Conservation (phyloP, 208 protist genomes). For the Trypanosoma boissoni region DNA sequence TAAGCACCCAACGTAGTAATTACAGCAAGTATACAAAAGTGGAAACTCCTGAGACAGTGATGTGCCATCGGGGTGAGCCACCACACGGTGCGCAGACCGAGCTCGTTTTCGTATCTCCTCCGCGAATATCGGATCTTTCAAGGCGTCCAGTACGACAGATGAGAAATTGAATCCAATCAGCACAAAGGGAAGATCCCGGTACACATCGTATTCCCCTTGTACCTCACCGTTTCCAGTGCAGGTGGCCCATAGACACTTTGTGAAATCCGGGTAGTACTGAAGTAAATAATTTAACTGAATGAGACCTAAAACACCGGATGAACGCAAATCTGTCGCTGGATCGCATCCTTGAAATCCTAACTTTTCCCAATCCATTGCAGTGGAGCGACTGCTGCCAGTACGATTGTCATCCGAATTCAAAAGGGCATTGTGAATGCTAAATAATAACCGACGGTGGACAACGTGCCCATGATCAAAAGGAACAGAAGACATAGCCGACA, state of each 20-base stretch:
- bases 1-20: slow-evolving; percentile 40
- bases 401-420: neutral
- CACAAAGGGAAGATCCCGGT: slow-evolving; percentile 68
- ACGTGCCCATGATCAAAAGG: slow-evolving; percentile 30
- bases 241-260: slow-evolving; percentile 43
- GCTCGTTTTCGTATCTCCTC: slow-evolving; percentile 5
- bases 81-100: neutral
- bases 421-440: slow-evolving; percentile 53
- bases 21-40: slow-evolving; percentile 27
- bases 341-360: slow-evolving; percentile 81
- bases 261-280: slow-evolving; percentile 59
- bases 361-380: slow-evolving; percentile 46
- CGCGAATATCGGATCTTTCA: slow-evolving; percentile 10
- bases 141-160: slow-evolving; percentile 42
- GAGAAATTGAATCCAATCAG: slow-evolving; percentile 77
- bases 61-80: neutral
- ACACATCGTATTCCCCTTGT: slow-evolving; percentile 1
- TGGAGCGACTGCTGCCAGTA: slow-evolving; percentile 11
- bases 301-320: slow-evolving; percentile 67
- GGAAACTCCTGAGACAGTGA: slow-evolving; percentile 30
- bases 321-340: slow-evolving; percentile 77
- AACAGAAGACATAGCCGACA: slow-evolving; percentile 17
- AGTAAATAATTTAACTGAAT: slow-evolving; percentile 67
- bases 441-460: slow-evolving; percentile 50
- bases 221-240: slow-evolving; percentile 28